Evolutionary conservation across 2,329 filamentous ascomycete genomes (phyloP), one percentile per base, ranked within the genome.

Genomic region (Orbilia quercus): DNA sequence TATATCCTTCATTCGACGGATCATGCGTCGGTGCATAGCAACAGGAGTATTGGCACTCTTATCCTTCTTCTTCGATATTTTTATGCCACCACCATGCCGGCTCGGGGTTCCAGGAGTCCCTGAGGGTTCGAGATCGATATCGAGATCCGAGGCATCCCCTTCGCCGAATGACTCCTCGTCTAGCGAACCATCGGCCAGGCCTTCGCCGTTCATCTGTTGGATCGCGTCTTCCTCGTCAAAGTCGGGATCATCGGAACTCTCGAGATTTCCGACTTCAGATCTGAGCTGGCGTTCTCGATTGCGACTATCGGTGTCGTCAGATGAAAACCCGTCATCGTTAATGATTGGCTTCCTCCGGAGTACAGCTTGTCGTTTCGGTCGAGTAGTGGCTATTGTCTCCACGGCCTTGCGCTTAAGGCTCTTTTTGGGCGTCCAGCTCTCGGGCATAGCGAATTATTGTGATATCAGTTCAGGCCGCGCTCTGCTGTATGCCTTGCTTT

Each of bases 1-100:
- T n/a, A 73, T 73, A 51, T 73, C 69, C 22, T 73, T 73, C 60
- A 73, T 73, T 23, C 53, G 44, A 16, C 69, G 45, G 7, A 73
- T 59, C 69, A 73, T 73, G 4, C 69, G 60, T 16, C 69, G 38
- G 12, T 73, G 69, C 6, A 66, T 40, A n/a, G 69, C 69, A 22
- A 73, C 60, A 0, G 60, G 60, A 2, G 69, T 66, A 20, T 73
- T 73, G 20, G 34, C 14, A 22, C 40, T 50, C 38, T 66, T 73
- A n/a, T 20, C 14, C 20, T 53, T 64, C 28, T 62, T 57, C 53
- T 60, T 54, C 25, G n/a, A 36, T 1, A 22, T 9, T 23, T 18
- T 25, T 23, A 22, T 18, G n/a, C 7, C 23, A 20, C 38, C 16
- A 3, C 53, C 12, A 28, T n/a, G 4, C 16, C 28, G 42, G 18